Evolutionary conservation across 176 grass and related monocot species (phyloP), one percentile per base, ranked within the genome.

Genomic region (Ampelocalamus luodianensis): DNA sequence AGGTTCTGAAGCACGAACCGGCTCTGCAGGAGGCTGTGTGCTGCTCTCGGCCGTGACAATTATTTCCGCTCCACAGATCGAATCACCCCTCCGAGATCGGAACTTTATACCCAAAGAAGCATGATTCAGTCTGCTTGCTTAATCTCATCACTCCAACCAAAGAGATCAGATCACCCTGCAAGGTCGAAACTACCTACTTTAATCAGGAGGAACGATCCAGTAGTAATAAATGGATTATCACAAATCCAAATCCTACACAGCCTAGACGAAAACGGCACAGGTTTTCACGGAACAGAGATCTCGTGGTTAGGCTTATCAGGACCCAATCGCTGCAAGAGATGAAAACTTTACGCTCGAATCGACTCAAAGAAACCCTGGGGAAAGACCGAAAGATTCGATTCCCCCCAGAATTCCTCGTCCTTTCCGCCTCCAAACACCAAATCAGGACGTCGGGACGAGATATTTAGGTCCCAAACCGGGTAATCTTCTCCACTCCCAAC

Each of bases 41-140:
- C 94, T 85, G 87, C 90, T 92, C 77, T 92, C 92, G 2, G 90
- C 90, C 0, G 90, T 77, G 48, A 87, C 83, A 60, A 97, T 29
- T 61, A 5, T 61, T 22, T 24, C 13, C 63, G 10, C 50, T 62
- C 51, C 20, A 61, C 14, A 22, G 51, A 81, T 34, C 5, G 36
- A 54, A 81, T 7, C 79, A 62, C 50, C 6, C 51, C 40, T n/a
- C n/a, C 14, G 40, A 82, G 86, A 88, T 77, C 64, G 72, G 42
- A 77, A 37, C 72, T 77, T 42, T 53, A 70, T 11, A 70, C 40
- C 11, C 27, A 50, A 17, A 61, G 63, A 61, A 42, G 54, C 72
- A 82, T 42, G 63, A 71, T 44, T 60, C 72, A 27, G 64, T 10
- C 6, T 15, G 61, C 5, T 64, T 20, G 40, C 34, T 17, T 9